Conservation (phyloP, 768 basidiomycete genomes). For the Amanita molliuscula region DNA sequence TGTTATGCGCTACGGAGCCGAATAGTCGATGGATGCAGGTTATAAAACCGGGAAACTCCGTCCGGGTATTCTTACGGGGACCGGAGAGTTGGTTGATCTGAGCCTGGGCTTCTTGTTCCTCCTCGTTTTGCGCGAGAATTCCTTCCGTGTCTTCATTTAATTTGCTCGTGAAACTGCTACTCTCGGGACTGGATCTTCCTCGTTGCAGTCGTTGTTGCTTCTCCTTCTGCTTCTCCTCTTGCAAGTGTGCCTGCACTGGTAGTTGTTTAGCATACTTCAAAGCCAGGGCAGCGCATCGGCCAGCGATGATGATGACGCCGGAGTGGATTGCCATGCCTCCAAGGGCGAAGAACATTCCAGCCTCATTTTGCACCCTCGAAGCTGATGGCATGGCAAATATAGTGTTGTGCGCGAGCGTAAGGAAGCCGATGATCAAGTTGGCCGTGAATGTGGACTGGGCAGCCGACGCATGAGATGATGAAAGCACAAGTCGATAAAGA, state of each 20-base stretch:
- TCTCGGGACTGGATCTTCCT: background rate
- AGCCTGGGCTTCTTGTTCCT: background rate
- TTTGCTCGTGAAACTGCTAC: background rate
- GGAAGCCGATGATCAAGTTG: constrained; percentile 3
- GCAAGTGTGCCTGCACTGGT: background rate
- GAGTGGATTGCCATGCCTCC: constrained; percentile 1
- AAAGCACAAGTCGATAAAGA: background rate
- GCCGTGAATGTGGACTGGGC: constrained; percentile 7
- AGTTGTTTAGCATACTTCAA: background rate
- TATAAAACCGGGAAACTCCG: background rate
- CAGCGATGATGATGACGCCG: constrained; percentile 5
- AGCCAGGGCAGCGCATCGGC: background rate
- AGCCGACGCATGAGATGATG: background rate
- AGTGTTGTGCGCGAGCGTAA: constrained; percentile 1
- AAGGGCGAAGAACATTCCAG: constrained; percentile 3
- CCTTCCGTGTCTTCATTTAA: background rate
- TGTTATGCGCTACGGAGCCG: background rate
- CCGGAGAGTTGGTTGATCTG: background rate
- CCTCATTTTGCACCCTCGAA: background rate
- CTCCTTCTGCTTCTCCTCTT: background rate
- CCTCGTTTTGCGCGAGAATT: background rate
- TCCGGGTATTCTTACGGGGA: background rate
- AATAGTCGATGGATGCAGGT: background rate
- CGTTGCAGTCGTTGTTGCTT: background rate
- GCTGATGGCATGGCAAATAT: background rate